Base-by-base conservation (phyloP, 805 yeast species). In the Nakazawaea holstii region DNA sequence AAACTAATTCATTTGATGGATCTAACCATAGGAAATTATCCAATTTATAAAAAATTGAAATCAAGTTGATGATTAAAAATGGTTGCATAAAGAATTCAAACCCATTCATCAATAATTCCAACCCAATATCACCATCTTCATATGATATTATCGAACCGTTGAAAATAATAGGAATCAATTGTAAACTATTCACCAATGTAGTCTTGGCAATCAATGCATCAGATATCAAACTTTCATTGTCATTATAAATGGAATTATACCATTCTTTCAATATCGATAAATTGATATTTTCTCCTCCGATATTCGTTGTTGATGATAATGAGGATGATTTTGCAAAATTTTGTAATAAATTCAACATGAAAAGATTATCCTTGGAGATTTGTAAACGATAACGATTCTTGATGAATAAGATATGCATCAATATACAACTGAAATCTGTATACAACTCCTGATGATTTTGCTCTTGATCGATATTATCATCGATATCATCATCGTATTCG, bases 51-150 rank as follows among this genome's bases (percentile, higher is more conserved):
- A 79, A 57, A 2, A 81, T 74, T n/a, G 78, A 76, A 6, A 77
- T 65, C 31, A 81, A 58, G 10, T 83, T 75, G 7, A 76, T 69
- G 1, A 86, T 69, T 53, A 92, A 69, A 52, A 87, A 86, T 2
- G 88, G 85, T 57, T 91, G 96, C 39, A 86, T 70, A 54, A 92
- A 85, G 57, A 91, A 89, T 57, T 91, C 97, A 32, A 92, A 69
- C 0, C 97, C 97, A 48, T 86, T 87, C 41, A 73, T 74, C 36
- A 89, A 68, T 4, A 80, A 74, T 4, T 81, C 82, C 8, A 74
- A 60, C 53, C 80, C 84, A 3, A 87, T 70, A 11, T 78, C 64
- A 1, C 77, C 79, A 24, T 73, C 63, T 20, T 75, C 73, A 43
- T 79, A 70, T 0, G 95, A 87, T 13, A 73, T 60, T 10, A 87